These are phyloP conservation scores for Venturia aucupariae DNA, from an alignment of 2,329 filamentous ascomycete species.

Conservation along the genomic window DNA sequence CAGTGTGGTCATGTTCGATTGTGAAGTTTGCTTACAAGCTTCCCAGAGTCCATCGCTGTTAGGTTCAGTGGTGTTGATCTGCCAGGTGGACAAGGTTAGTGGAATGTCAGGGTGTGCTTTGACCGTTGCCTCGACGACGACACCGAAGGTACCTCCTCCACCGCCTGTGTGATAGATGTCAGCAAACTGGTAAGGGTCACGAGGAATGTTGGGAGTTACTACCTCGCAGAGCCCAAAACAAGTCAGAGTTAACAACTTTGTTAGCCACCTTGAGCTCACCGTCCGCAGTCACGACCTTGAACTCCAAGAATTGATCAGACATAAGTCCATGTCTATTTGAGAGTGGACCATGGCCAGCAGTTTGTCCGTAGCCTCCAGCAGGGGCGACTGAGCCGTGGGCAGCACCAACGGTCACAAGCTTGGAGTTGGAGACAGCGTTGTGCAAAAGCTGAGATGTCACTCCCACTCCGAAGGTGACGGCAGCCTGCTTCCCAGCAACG, in stretches of 20 bases:
- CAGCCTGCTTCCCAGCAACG: conserved; percentile 4
- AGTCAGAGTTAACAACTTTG: conserved; percentile 25
- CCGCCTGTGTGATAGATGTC: not conserved
- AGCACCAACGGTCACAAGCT: conserved; percentile 12
- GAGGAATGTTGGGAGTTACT: not conserved
- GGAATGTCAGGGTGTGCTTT: conserved; percentile 19
- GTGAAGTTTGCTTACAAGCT: not conserved
- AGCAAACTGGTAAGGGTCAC: not conserved
- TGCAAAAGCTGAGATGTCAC: not conserved
- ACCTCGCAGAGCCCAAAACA: conserved; percentile 6
- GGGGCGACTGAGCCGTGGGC: not conserved
- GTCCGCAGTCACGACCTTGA: conserved; percentile 28
- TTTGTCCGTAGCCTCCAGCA: conserved; percentile 12
- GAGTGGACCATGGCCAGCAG: not conserved
- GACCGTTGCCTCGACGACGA: conserved; percentile 25
- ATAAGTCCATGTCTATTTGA: conserved; percentile 20
- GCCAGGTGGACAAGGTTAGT: not conserved
- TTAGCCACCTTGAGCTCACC: conserved; percentile 29
- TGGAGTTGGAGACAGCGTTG: not conserved
- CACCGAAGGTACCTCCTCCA: conserved; percentile 21
- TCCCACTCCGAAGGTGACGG: conserved; percentile 10
- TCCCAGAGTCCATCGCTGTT: not conserved
- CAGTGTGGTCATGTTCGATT: not conserved
- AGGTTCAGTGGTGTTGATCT: conserved; percentile 6
- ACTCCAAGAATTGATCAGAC: conserved; percentile 24